These are phyloP conservation scores for Phytopythium montanum DNA, from an alignment of 352 stramenopile genomes.

Conservation along the genomic window DNA sequence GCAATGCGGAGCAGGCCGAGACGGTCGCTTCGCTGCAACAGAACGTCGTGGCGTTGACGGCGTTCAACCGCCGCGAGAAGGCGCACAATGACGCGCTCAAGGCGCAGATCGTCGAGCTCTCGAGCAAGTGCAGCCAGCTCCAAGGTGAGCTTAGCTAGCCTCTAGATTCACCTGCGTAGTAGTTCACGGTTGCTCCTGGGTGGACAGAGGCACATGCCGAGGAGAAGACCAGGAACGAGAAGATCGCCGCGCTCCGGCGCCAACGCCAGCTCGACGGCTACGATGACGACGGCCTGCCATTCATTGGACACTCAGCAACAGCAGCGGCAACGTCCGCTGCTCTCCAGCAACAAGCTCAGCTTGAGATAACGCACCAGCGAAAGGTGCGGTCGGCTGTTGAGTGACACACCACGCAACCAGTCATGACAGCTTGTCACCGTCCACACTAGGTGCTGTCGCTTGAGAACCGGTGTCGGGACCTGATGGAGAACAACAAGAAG, in stretches of 20 bases:
- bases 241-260: constrained; percentile 21
- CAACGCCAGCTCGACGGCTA: constrained; percentile 20
- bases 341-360: constrained; percentile 63
- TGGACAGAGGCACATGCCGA: constrained; percentile 34
- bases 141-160: constrained; percentile 20
- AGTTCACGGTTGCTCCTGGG: neutral
- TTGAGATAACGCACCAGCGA: constrained; percentile 63
- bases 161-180: neutral
- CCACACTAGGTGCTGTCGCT: constrained; percentile 43
- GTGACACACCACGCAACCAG: neutral
- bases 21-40: constrained; percentile 37
- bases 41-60: constrained; percentile 39
- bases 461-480: constrained; percentile 54
- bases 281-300: constrained; percentile 25
- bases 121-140: constrained; percentile 21
- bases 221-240: constrained; percentile 51
- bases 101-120: constrained; percentile 32
- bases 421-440: neutral
- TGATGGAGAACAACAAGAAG: constrained; percentile 71
- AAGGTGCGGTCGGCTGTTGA: constrained; percentile 25
- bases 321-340: constrained; percentile 24
- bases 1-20: constrained; percentile 18
- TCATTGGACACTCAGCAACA: constrained; percentile 28
- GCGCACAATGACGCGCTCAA: constrained; percentile 31
- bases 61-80: constrained; percentile 48